Base-by-base conservation (phyloP, 2,329 filamentous ascomycete species). In the Talaromyces rugulosus region DNA sequence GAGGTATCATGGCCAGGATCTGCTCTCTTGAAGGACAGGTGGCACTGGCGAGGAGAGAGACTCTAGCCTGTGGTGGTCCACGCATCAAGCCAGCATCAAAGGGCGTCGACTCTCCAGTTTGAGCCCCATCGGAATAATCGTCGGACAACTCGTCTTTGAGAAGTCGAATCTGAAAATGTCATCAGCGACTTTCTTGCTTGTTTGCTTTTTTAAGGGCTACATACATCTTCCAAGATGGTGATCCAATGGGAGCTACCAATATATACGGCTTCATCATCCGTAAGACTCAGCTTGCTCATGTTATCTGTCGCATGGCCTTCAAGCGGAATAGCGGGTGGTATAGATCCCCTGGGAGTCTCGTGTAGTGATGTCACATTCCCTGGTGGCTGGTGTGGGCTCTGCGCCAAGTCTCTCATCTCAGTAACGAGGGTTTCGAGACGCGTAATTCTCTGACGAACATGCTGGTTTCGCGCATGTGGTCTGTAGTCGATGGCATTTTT, bases 401-500 rank as follows among this genome's bases (percentile, higher is more conserved):
- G 60, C 18, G 52, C 34, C 33, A 62, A 44, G 34, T 62, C 60
- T 58, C 56, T 62, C 60, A 62, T 62, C 56, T 62, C 34, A 23
- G 60, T 51, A 14, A 62, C 56, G 12, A 62, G 36, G 3, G 12
- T 56, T 51, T 62, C 60, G 23, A 62, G 51, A 18, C 56, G 60
- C 30, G 54, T 28, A 53, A 62, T 54, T 51, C 50, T 62, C 31
- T 59, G 47, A 16, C 60, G 50, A 52, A 56, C 56, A 27, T 62
- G 34, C 30, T 62, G 60, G 3, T 40, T 52, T 40, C 60, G 50
- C 6, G 14, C 6, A n/a, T 52, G 56, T 12, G 60, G 60, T 27
- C 60, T 62, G 23, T 62, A 62, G 40, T 62, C 60, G 33, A 62
- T 18, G 8, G 60, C 60, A 56, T 55, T n/a, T 54, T 55, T 59